Evolutionary conservation across 495 filamentous ascomycete species (phyloP), one percentile per base, ranked within the genome.

Genomic region (Glarea lozoyensis): DNA sequence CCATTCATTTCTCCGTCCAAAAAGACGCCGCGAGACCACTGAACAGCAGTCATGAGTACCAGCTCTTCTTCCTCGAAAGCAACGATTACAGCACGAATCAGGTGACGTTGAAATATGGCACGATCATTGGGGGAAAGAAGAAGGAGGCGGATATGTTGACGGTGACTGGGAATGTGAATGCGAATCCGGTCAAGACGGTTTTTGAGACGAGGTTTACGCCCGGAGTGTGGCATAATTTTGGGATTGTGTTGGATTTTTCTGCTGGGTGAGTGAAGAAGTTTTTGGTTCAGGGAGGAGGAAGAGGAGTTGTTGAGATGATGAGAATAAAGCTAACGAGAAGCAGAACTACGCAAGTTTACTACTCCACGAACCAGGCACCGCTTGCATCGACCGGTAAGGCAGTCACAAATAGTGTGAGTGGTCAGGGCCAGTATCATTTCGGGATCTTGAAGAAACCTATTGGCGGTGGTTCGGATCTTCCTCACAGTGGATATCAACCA

Each of bases 1-100:
- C 68, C 0, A 53, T 71, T 13, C 68, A 71, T 52, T 69, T 70
- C 45, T 67, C 63, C 40, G 42, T 70, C 12, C 49, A 45, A 33
- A 61, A 64, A 39, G 67, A 70, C 45, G 40, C 31, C 27, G 38
- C 50, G 24, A 60, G 59, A 0, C 59, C 66, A 9, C 50, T 71
- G 23, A 71, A 71, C 48, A 49, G 60, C 11, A 59, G 62, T 4
- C 68, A 72, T 45, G 60, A 70, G 46, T 71, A 71, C 52, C 62
- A 70, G 60, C 59, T 72, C 10, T 59, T 52, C 4, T 72, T 70
- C 40, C 60, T 72, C 10, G 68, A 71, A 43, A 62, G 55, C 42
- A 52, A 56, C 27, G 68, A 67, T 52, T 72, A 64, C 47, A 62
- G 57, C 54, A 63, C 62, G 9, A 69, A 71, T 40, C 59, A 69